Evolutionary conservation across 2,329 filamentous ascomycete genomes (phyloP), one percentile per base, ranked within the genome.

Genomic region (Microdochium bolleyi): DNA sequence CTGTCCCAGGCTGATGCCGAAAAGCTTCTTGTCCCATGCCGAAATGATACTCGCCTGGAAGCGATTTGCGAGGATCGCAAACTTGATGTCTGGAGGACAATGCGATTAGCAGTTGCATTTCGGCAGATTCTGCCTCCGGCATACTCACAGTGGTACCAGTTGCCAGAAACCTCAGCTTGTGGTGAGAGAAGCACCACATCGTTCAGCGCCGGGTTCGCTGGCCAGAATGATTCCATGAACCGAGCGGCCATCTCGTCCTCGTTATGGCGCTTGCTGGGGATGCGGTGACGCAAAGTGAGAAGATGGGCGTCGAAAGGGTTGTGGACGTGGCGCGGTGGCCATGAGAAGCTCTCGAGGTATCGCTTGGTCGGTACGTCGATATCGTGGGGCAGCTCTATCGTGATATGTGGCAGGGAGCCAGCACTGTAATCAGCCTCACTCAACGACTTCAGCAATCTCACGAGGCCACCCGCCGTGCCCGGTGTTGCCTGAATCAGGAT

Each of bases 171-270:
- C 65, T 97, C 88, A 1, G 79, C 80, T 59, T 95, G 84, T 1
- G 92, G 83, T 4, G 90, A 92, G 5, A 99, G 78, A 2, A 96
- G 71, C n/a, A 99, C 76, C 2, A 96, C 81, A 65, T 96, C 90
- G 10, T 85, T 85, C 51, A 82, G 70, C 2, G 68, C 65, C 4
- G 83, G 75, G 54, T 83, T 75, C 2, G 74, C 71, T 2, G 94
- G 92, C 77, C 91, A 97, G 67, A 95, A 96, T 0, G 89, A 87
- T 70, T 97, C 92, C 4, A 96, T 72, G 54, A 92, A 88, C 24
- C 86, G 83, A 16, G 86, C 74, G 0, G 89, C 84, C 53, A 86
- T 85, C 59, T 92, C 85, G 57, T 88, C 83, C 46, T 87, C 77
- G 5, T 76, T 83, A 56, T 86, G 62, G 49, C 73, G 74, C 49